Percentiles rank a stretch among this genome's conserved stretches.
These are phyloP conservation scores for Gaertneriomyces semiglobifer DNA, from an alignment of 192 early-diverging fungal genomes.

Conservation along the genomic window DNA sequence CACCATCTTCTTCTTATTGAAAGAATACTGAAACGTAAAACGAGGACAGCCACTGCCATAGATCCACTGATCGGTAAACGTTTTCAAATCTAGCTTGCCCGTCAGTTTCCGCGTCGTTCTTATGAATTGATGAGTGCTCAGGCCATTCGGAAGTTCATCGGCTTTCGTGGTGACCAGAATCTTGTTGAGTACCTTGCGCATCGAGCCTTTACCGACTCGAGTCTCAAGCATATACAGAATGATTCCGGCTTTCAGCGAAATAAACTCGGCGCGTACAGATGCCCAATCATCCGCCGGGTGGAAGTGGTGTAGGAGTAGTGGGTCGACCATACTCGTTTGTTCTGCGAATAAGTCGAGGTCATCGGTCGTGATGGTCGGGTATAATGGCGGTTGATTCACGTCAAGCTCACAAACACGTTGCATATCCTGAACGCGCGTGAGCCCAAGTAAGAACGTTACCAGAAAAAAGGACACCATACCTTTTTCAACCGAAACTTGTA, in stretches of 20 bases:
- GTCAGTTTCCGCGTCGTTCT: slow-evolving; percentile 81
- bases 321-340: slow-evolving; percentile 31
- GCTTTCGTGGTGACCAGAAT: slow-evolving; percentile 67
- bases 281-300: slow-evolving; percentile 44
- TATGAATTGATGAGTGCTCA: slow-evolving; percentile 58
- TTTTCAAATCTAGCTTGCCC: slow-evolving; percentile 65
- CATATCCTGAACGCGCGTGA: slow-evolving; percentile 64
- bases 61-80: slow-evolving; percentile 92
- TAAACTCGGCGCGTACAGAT: slow-evolving; percentile 61
- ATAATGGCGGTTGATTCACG: slow-evolving; percentile 82
- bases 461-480: slow-evolving; percentile 30
- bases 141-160: slow-evolving; percentile 47
- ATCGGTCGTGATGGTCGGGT: slow-evolving; percentile 53
- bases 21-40: slow-evolving; percentile 75
- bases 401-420: slow-evolving; percentile 75
- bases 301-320: slow-evolving; percentile 39
- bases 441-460: neutral
- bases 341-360: slow-evolving; percentile 9
- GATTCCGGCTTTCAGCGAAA: slow-evolving; percentile 79
- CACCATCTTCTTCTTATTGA: slow-evolving; percentile 95
- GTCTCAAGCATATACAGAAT: slow-evolving; percentile 92
- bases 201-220: slow-evolving; percentile 72
- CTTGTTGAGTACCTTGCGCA: slow-evolving; percentile 74
- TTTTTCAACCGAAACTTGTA: slow-evolving; percentile 76
- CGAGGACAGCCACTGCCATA: slow-evolving; percentile 84